phyloP scores from a whole-genome alignment of 805 yeast species.

The Yamadazyma laniorum region DNA sequence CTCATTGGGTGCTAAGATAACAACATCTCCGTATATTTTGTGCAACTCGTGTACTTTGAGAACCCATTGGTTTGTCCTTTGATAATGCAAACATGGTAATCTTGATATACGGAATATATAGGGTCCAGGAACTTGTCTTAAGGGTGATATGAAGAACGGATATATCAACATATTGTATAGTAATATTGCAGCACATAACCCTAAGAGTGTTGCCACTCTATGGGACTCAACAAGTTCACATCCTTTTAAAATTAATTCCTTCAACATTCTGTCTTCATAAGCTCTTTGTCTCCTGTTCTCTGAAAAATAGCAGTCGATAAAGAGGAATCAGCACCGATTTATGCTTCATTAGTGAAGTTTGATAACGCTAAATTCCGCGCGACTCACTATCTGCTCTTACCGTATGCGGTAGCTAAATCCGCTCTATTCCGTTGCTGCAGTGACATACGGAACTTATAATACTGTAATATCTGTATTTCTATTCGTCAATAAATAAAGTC shows the following conservation, averaged over 20 bases:
- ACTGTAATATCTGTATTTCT: no score
- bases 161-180: slow-evolving; percentile 36
- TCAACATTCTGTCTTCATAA: slow-evolving; percentile 4
- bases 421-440: no score
- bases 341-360: no score
- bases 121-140: slow-evolving; percentile 60
- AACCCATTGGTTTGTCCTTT: slow-evolving; percentile 47
- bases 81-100: slow-evolving; percentile 31
- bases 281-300: neutral
- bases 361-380: no score
- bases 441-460: no score
- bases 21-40: slow-evolving; percentile 56
- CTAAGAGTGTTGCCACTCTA: neutral
- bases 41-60: slow-evolving; percentile 49
- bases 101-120: slow-evolving; percentile 45
- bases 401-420: no score
- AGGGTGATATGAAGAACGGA: slow-evolving; percentile 50
- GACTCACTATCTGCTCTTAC: no score
- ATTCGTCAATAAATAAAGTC: no score
- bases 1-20: slow-evolving; percentile 60
- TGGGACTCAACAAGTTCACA: slow-evolving; percentile 8
- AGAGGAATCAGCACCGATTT: neutral
- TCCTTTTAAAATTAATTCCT: neutral
- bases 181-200: neutral
- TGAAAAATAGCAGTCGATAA: neutral